Evolutionary conservation across 805 yeast species (phyloP).

Genomic region (Middelhovenomyces tepae): DNA sequence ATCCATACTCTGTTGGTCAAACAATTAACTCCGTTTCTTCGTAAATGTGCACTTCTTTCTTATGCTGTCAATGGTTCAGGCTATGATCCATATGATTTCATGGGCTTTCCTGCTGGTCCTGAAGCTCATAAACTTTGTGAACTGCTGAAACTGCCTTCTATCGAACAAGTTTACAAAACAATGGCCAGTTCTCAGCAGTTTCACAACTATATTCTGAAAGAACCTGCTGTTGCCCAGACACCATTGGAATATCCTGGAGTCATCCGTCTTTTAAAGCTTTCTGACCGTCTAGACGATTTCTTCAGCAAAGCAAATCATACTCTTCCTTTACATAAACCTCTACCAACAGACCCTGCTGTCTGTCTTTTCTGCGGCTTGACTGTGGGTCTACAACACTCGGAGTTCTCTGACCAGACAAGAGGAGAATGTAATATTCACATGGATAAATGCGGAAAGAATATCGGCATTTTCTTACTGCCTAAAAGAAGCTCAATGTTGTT

Average conservation of each 20-base stretch:
- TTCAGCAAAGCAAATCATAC: conserved; percentile 36
- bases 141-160: conserved; percentile 36
- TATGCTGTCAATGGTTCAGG: conserved; percentile 44
- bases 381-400: conserved; percentile 53
- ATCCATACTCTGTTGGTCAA: conserved; percentile 48
- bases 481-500: conserved; percentile 56
- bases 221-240: too few relatives aligned
- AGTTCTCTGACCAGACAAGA: conserved; percentile 33
- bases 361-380: conserved; percentile 75
- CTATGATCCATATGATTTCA: conserved; percentile 25
- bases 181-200: too few relatives aligned
- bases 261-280: conserved; percentile 53
- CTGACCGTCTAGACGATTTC: conserved; percentile 56
- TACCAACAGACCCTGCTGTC: conserved; percentile 63
- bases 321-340: conserved; percentile 1
- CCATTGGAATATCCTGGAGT: conserved; percentile 56
- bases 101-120: conserved; percentile 22
- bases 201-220: too few relatives aligned
- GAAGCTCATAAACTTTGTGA: conserved; percentile 50
- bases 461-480: conserved; percentile 68
- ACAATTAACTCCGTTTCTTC: conserved; percentile 52
- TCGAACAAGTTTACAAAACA: conserved; percentile 21
- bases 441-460: conserved; percentile 45
- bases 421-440: conserved; percentile 81
- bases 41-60: conserved; percentile 52